Base-by-base conservation (phyloP, 306 rosid species). In the Sophora flavescens region DNA sequence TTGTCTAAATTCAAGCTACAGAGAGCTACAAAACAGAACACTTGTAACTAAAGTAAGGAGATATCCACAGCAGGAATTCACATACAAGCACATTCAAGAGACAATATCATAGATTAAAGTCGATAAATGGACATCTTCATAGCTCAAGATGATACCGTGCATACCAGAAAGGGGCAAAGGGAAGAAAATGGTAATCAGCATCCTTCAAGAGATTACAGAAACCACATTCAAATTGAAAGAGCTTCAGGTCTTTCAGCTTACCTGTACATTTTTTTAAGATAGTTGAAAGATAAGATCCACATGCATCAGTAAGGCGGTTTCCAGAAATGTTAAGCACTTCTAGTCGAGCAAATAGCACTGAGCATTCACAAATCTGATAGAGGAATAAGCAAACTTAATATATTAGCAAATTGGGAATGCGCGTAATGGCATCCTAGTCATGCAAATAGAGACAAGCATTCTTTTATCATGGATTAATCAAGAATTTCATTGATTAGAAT, bases 281-380 rank as follows among this genome's bases (percentile, higher is more conserved):
- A 62, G 93, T 88, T 75, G 96, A 90, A 45, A 95, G 92, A 85
- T 80, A 95, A 65, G 92, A 88, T 68, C 97, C 93, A 73, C 93
- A 92, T 42, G 92, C 95, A 82, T 95, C 97, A 35, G 98, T 90
- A 53, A 95, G 96, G 75, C 93, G 97, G 72, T 95, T 95, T 74
- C 96, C 96, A 71, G 97, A 90, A 62, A 95, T 72, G 86, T 95
- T 90, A 7, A 95, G 97, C 71, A 90, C 93, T 92, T 89, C 96
- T 39, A 92, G 83, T 54, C 97, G 89, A 83, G 90, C 69, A 83
- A 88, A 90, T 32, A 95, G 88, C 63, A 76, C 78, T 41, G 97
- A 85, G 82, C 97, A 92, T 76, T 90, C 91, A 77, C 97, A 88
- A 84, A 95, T 92, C 97, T 95, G 91, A 81, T 54, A 80, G 56